Conservation (phyloP, 2,329 filamentous ascomycete species). For the Scedosporium dehoogii region DNA sequence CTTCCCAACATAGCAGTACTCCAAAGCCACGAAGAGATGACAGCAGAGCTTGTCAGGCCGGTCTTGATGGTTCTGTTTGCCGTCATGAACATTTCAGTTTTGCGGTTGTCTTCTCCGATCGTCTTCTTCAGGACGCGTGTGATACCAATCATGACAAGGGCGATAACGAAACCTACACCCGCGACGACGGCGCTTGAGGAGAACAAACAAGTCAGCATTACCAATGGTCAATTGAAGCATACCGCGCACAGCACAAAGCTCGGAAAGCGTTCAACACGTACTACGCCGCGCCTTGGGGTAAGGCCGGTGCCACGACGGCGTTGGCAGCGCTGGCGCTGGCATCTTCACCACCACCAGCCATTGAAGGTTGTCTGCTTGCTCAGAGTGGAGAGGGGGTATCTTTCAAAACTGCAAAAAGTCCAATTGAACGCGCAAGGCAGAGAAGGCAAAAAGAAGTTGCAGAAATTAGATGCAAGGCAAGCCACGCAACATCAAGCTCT, state of each 20-base stretch:
- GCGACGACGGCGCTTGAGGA: slow-evolving; percentile 19
- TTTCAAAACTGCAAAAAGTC: not conserved
- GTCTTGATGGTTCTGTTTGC: slow-evolving; percentile 40
- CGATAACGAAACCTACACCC: slow-evolving; percentile 22
- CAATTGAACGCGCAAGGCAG: not conserved
- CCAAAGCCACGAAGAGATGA: slow-evolving; percentile 46
- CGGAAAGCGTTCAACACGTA: not conserved
- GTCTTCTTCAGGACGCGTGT: slow-evolving; percentile 37
- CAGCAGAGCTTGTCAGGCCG: slow-evolving; percentile 41
- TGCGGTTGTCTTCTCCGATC: slow-evolving; percentile 39
- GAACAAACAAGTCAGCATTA: not conserved
- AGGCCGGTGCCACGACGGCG: not conserved
- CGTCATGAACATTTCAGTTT: slow-evolving; percentile 46
- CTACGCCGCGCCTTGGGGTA: slow-evolving; percentile 6
- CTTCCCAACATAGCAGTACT: slow-evolving; percentile 41
- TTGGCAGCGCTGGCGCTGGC: not conserved
- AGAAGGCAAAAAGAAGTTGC: too few species aligned
- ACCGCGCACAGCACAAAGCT: not conserved
- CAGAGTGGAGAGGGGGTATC: too few species aligned
- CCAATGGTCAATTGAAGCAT: not conserved
- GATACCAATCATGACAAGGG: slow-evolving; percentile 33
- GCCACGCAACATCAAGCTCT: not conserved
- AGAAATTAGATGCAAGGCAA: not conserved
- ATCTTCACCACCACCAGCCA: not conserved
- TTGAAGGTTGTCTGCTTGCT: not conserved